Percentiles rank a stretch among this genome's conserved stretches.
phyloP scores from a whole-genome alignment of 1,139 yeast species.

The Blastobotrys arbuscula region DNA sequence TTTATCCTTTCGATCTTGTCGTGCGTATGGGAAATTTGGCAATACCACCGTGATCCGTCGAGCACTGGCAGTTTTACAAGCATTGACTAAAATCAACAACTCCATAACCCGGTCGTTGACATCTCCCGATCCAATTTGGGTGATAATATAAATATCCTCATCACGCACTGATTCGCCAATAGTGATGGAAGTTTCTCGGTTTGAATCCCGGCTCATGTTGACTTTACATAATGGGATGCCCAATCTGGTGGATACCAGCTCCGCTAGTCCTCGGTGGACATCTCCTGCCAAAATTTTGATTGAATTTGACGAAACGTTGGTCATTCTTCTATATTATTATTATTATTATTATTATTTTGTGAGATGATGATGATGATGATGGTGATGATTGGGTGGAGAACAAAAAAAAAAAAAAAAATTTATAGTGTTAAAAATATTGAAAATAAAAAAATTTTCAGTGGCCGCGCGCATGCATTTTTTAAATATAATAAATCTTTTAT shows the following conservation, averaged over 20 bases:
- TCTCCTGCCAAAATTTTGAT: constrained; percentile 86
- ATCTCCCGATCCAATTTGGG: constrained; percentile 84
- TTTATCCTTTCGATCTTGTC: constrained; percentile 96
- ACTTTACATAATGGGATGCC: constrained; percentile 38
- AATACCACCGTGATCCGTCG: constrained; percentile 91
- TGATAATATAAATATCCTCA: constrained; percentile 83
- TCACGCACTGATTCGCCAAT: constrained; percentile 95
- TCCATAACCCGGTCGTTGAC: constrained; percentile 89
- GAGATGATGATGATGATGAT: neutral
- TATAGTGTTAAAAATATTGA: neutral
- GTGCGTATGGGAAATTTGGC: constrained; percentile 94
- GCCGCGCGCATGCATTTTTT: no score
- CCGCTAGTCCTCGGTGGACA: constrained; percentile 83
- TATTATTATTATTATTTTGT: neutral
- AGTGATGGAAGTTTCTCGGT: constrained; percentile 83
- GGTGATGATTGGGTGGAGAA: neutral
- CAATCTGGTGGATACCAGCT: constrained; percentile 58
- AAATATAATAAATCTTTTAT: no score
- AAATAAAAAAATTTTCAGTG: constrained; percentile 2
- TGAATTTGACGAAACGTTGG: constrained; percentile 51
- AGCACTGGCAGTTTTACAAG: constrained; percentile 93
- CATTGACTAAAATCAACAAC: constrained; percentile 83
- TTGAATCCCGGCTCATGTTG: constrained; percentile 45
- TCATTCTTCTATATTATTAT: constrained; percentile 4
- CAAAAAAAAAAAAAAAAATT: neutral